Percentiles rank a stretch among this genome's conserved stretches.
These are phyloP conservation scores for Colletotrichum sp. DNA, from an alignment of 2,329 filamentous ascomycete species.

Conservation along the genomic window DNA sequence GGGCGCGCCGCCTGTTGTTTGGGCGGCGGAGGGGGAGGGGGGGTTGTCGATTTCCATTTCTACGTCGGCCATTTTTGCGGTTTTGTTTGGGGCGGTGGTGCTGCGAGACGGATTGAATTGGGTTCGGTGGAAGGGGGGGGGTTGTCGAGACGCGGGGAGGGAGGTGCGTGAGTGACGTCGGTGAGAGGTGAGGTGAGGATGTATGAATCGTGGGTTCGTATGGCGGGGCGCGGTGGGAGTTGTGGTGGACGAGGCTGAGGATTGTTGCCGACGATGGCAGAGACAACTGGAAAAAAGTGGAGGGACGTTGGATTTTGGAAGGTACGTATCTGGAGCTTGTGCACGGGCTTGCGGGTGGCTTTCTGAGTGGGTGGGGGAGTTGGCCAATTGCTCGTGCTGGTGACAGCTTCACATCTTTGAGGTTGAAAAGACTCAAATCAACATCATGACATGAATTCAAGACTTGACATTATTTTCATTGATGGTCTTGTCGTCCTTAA, in stretches of 20 bases:
- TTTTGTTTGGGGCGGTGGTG: not conserved
- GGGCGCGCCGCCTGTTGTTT: constrained; percentile 36
- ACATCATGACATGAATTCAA: not conserved
- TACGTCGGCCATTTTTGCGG: constrained; percentile 52
- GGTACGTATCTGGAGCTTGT: constrained; percentile 4
- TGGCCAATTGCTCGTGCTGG: too few relatives aligned
- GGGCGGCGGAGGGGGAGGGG: constrained; percentile 19
- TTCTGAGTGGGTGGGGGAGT: not conserved
- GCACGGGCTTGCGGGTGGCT: not conserved
- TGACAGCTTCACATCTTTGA: not conserved
- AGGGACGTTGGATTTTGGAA: not conserved
- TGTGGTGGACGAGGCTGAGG: constrained; percentile 2
- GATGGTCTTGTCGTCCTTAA: too few relatives aligned
- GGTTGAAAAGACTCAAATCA: not conserved
- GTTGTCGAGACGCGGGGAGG: not conserved
- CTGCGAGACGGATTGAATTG: too few relatives aligned
- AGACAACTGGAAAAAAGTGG: not conserved
- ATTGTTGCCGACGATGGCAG: not conserved
- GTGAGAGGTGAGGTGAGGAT: not conserved
- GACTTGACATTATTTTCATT: too few relatives aligned
- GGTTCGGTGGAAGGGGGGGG: not conserved
- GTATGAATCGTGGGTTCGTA: not conserved
- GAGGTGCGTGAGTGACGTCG: not conserved
- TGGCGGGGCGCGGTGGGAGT: not conserved
- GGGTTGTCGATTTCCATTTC: constrained; percentile 67